Percentiles rank a stretch among this genome's conserved stretches.
Conservation (phyloP, 75 land plant genomes). For the Larix kaempferi region DNA sequence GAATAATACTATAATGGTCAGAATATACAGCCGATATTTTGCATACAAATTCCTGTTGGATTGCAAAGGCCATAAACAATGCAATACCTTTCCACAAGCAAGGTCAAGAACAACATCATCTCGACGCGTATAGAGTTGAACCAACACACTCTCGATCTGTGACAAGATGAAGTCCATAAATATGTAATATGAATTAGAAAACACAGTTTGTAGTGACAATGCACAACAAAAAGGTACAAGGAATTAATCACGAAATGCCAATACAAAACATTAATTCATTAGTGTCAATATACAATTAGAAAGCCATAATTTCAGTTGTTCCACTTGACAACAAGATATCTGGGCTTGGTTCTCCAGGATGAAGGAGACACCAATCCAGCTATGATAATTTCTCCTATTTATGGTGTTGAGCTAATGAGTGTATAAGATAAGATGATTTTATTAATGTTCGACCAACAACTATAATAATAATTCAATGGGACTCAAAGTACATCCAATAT, state of each 20-base stretch:
- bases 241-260: too few relatives aligned
- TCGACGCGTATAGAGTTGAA: slow-evolving; percentile 65
- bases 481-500: too few relatives aligned
- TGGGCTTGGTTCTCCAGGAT: too few relatives aligned
- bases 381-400: background rate
- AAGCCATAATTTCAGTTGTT: too few relatives aligned
- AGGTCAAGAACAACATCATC: slow-evolving; percentile 89
- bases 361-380: too few relatives aligned
- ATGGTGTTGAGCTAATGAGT: background rate
- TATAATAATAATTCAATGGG: too few relatives aligned
- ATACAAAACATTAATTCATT: too few relatives aligned
- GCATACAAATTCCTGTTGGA: background rate
- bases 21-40: background rate
- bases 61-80: slow-evolving; percentile 7
- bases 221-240: background rate
- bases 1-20: background rate
- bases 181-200: background rate
- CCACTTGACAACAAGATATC: too few relatives aligned
- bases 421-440: too few relatives aligned
- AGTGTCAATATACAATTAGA: too few relatives aligned
- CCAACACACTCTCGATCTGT: slow-evolving; percentile 91
- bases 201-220: background rate
- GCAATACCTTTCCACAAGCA: slow-evolving; percentile 89
- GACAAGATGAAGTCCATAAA: slow-evolving; percentile 1
- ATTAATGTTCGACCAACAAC: too few relatives aligned